Conservation (phyloP, 2,329 filamentous ascomycete species). For the Allantophomopsis lycopodina region DNA sequence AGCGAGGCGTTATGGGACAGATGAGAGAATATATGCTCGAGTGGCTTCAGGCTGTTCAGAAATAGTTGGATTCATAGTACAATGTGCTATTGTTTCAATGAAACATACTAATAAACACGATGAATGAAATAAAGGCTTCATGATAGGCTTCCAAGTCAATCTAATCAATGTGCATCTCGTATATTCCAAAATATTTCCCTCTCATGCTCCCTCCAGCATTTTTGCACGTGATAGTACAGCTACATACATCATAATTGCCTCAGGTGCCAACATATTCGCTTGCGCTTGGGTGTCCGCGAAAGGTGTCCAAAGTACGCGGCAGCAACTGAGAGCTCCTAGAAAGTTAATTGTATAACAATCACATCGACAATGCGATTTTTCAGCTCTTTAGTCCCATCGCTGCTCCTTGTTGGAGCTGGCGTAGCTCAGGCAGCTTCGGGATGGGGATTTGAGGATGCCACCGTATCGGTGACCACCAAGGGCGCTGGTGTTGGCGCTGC, state of each 20-base stretch:
- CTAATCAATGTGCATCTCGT: too few relatives aligned
- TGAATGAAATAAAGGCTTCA: too few relatives aligned
- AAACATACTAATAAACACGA: too few relatives aligned
- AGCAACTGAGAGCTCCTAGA: not conserved
- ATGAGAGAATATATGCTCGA: not conserved
- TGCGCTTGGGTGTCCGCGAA: not conserved
- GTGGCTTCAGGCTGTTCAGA: not conserved
- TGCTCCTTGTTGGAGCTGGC: constrained; percentile 25
- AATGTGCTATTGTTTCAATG: too few relatives aligned
- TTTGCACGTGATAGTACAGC: too few relatives aligned
- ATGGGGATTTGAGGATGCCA: constrained; percentile 66
- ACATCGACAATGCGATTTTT: constrained; percentile 24
- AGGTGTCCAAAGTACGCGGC: not conserved
- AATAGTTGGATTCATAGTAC: too few relatives aligned
- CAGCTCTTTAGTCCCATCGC: constrained; percentile 24
- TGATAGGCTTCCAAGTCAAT: too few relatives aligned
- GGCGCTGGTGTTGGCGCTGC: constrained; percentile 29
- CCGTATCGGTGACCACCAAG: constrained; percentile 49
- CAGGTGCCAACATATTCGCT: not conserved
- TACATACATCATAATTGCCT: too few relatives aligned
- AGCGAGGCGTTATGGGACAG: constrained; percentile 7
- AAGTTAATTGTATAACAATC: not conserved
- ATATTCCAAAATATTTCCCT: too few relatives aligned
- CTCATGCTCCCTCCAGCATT: too few relatives aligned
- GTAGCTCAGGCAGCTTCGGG: constrained; percentile 29